A percentile compares a stretch with the other conserved stretches of the same genome.
phyloP scores from a whole-genome alignment of 257 asterid genomes.

The Apocynum venetum region DNA sequence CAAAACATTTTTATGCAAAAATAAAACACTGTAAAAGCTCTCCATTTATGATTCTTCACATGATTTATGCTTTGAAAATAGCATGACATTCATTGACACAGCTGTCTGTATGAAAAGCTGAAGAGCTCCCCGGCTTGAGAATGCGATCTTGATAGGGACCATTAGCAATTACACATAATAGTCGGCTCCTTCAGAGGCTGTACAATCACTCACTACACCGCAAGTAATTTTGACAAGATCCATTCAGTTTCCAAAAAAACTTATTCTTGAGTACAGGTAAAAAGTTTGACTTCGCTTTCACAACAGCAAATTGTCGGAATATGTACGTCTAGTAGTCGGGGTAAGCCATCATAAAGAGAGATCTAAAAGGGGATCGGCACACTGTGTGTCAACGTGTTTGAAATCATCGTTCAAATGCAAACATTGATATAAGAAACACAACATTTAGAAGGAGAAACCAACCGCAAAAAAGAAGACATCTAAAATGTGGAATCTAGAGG shows the following conservation, averaged over 20 bases:
- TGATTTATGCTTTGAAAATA: background rate
- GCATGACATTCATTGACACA: background rate
- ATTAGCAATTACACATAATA: background rate
- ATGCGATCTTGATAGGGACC: background rate
- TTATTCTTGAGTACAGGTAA: slow-evolving; percentile 35
- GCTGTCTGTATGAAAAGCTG: background rate
- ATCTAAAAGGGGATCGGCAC: background rate
- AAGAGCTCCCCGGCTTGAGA: background rate
- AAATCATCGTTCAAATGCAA: background rate
- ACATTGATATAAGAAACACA: background rate
- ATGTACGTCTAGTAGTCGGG: no score
- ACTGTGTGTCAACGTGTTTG: background rate
- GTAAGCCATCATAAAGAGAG: background rate
- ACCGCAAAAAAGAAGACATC: background rate
- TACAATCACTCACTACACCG: background rate
- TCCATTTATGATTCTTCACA: background rate
- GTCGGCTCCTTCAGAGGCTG: background rate
- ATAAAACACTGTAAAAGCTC: background rate
- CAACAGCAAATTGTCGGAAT: slow-evolving; percentile 8
- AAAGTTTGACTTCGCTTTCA: slow-evolving; percentile 35
- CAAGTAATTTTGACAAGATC: slow-evolving; percentile 9
- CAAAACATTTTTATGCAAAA: background rate
- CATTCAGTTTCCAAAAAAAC: slow-evolving; percentile 12
- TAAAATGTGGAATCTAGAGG: background rate
- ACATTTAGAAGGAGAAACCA: background rate